Evolutionary conservation across 2,329 filamentous ascomycete genomes (phyloP), one percentile per base, ranked within the genome.

Genomic region (Septoria linicola): DNA sequence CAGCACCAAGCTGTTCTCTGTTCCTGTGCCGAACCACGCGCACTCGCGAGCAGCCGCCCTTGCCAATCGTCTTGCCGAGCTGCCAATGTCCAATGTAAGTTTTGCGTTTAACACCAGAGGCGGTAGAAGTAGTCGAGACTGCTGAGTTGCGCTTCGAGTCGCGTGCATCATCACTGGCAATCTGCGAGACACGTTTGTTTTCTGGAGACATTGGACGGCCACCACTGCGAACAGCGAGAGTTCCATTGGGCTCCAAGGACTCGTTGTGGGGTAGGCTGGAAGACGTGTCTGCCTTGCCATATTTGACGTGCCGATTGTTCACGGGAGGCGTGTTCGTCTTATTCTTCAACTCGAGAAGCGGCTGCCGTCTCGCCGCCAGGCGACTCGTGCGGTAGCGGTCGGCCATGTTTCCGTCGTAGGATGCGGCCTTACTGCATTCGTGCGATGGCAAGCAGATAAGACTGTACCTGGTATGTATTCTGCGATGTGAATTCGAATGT

Each of bases 61-160:
- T 88, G 0, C 93, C 93, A 21, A 99, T 78, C 0, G 88, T 95
- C 68, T 82, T 89, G 5, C 93, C 93, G 3, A 99, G 75, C 59
- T 92, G 84, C 93, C 93, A 99, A 59, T 92, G 92, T 0, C 93
- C 93, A 63, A 99, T 88, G 63, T 89, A 86, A 8, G 86, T 88
- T 56, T 79, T 77, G 4, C 77, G 73, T 46, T 64, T 67, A 46
- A 75, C 77, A 21, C 65, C 67, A 3, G 75, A 78, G 3, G 76
- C 79, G 41, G 76, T 72, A 4, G 80, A 83, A 0, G 75, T 70
- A 2, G 77, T 80, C 1, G 81, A 83, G 31, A 81, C 72, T 4
- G 76, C 72, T 0, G 79, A 76, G 59, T 75, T 68, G 41, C 75
- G 72, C 60, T 81, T 81, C 19, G 74, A 76, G 16, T 76, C 72